A percentile compares a stretch with the other conserved stretches of the same genome.
These are phyloP conservation scores for Chrysochromulina parva DNA, from an alignment of 78 protist genomes.

Conservation along the genomic window DNA sequence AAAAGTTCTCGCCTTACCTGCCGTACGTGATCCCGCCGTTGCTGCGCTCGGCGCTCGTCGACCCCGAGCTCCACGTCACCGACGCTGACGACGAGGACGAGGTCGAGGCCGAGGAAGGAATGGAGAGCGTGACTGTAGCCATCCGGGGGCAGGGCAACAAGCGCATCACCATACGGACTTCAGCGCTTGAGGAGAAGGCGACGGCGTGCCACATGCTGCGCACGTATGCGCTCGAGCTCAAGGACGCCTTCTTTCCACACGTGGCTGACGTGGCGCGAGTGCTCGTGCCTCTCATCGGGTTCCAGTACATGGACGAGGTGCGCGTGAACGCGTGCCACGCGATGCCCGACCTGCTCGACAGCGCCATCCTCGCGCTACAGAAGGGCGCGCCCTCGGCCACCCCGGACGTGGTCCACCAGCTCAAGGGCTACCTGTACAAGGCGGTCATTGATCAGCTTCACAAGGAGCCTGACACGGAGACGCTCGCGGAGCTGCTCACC, in stretches of 20 bases:
- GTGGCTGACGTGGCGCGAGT: neutral
- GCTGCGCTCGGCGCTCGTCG: slow-evolving; percentile 23
- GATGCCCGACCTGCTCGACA: slow-evolving; percentile 45
- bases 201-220: slow-evolving; percentile 69
- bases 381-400: neutral
- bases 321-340: slow-evolving; percentile 1
- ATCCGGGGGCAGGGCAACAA: slow-evolving; percentile 9
- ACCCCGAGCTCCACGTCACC: slow-evolving; percentile 21
- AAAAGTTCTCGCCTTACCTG: slow-evolving; percentile 82
- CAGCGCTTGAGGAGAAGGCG: slow-evolving; percentile 31
- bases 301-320: slow-evolving; percentile 36
- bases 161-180: slow-evolving; percentile 14
- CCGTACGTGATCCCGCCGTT: slow-evolving; percentile 71
- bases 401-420: neutral
- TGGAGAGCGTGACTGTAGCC: neutral
- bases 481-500: neutral
- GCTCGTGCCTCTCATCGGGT: slow-evolving; percentile 23
- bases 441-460: neutral
- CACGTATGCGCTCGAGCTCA: slow-evolving; percentile 58
- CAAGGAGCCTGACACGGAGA: slow-evolving; percentile 21
- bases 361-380: neutral
- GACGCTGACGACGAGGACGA: neutral
- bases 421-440: neutral
- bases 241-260: slow-evolving; percentile 52
- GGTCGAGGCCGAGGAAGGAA: slow-evolving; percentile 15